phyloP scores from a whole-genome alignment of 2,329 filamentous ascomycete genomes.

The Alternaria triticina region DNA sequence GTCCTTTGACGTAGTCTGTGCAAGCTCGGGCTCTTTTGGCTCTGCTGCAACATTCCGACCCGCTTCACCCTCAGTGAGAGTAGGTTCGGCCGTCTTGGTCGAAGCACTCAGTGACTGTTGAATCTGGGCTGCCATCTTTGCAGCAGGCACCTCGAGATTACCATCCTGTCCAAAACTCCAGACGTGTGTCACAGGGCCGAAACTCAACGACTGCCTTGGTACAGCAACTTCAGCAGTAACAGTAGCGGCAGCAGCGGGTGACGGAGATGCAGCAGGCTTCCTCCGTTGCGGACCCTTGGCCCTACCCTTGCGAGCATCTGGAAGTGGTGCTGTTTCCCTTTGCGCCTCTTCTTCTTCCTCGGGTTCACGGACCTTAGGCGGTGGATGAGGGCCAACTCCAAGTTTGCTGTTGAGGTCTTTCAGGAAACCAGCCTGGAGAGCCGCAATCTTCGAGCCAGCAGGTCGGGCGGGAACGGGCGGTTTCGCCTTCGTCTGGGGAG shows the following conservation, averaged over 20 bases:
- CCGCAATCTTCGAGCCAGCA: constrained; percentile 84
- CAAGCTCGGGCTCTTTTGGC: constrained; percentile 10
- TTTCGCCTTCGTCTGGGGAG: constrained; percentile 70
- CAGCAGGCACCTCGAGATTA: constrained; percentile 41
- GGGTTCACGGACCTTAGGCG: constrained; percentile 75
- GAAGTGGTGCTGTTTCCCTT: constrained; percentile 74
- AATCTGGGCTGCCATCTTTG: constrained; percentile 36
- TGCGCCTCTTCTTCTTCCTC: constrained; percentile 61
- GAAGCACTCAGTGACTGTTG: constrained; percentile 23
- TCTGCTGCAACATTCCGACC: constrained; percentile 12
- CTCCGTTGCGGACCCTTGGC: constrained; percentile 86
- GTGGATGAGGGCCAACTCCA: constrained; percentile 80
- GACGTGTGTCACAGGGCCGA: constrained; percentile 39
- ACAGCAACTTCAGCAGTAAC: constrained; percentile 48
- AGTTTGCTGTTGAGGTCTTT: constrained; percentile 90
- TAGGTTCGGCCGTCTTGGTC: constrained; percentile 8
- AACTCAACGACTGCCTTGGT: constrained; percentile 29
- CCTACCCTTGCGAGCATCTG: constrained; percentile 87
- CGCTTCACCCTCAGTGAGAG: constrained; percentile 3
- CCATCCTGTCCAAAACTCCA: constrained; percentile 47
- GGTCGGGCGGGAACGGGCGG: constrained; percentile 82
- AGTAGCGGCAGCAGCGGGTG: constrained; percentile 58
- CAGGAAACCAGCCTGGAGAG: constrained; percentile 89
- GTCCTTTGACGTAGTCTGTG: constrained; percentile 11
- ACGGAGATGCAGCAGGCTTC: constrained; percentile 68